These are phyloP conservation scores for Zostera marina DNA, from an alignment of 116 monocot genomes.

Conservation along the genomic window DNA sequence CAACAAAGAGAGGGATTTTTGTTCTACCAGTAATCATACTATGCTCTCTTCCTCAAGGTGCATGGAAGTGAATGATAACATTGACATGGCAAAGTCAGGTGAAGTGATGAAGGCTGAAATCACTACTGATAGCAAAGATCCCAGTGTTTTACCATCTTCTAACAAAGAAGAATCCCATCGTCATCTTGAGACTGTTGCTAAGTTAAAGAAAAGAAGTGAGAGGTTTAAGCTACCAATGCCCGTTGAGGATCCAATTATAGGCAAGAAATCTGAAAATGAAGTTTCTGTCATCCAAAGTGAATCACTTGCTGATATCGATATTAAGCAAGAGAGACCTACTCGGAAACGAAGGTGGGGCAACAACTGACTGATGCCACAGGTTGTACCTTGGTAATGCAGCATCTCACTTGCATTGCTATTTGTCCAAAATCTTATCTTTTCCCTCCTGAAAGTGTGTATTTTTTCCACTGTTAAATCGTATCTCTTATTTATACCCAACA, in stretches of 20 bases:
- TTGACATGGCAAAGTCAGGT: constrained; percentile 1
- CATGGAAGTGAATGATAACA: constrained; percentile 11
- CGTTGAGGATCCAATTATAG: constrained; percentile 36
- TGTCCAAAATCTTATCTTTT: background rate
- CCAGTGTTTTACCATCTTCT: constrained; percentile 11
- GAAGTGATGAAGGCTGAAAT: constrained; percentile 16
- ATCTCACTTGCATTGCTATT: background rate
- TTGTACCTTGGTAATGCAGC: background rate
- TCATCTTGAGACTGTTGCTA: constrained; percentile 84
- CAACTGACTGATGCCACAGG: constrained; percentile 15
- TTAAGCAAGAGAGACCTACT: constrained; percentile 79
- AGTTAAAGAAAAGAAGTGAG: constrained; percentile 87
- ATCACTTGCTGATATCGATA: constrained; percentile 23
- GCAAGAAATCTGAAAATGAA: constrained; percentile 47
- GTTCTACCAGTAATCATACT: constrained; percentile 11
- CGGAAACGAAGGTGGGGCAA: constrained; percentile 87
- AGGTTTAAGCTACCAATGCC: constrained; percentile 92
- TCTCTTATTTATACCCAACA: background rate
- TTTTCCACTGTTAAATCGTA: background rate
- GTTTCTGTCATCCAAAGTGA: constrained; percentile 11
- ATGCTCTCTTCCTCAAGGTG: constrained; percentile 11
- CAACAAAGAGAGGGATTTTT: constrained; percentile 69
- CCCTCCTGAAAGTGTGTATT: background rate
- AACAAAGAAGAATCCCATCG: constrained; percentile 42
- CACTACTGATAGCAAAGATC: constrained; percentile 14